Conservation (phyloP, 2,329 filamentous ascomycete genomes). For the Fusarium concolor region DNA sequence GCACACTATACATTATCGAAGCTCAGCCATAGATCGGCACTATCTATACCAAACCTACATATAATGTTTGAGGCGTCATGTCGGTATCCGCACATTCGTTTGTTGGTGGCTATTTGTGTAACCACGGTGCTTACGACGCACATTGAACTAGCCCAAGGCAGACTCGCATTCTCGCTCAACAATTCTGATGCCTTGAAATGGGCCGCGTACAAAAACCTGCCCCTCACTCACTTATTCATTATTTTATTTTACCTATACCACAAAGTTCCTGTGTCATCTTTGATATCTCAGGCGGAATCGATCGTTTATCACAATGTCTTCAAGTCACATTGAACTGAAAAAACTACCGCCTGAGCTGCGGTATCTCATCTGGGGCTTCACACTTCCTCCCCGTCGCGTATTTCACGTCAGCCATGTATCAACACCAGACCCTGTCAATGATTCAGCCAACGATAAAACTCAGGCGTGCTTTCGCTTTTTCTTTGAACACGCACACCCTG, state of each 20-base stretch:
- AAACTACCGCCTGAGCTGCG: constrained; percentile 46
- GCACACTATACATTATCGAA: constrained; percentile 61
- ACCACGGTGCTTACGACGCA: constrained; percentile 20
- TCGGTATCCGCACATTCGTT: neutral
- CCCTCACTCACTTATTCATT: neutral
- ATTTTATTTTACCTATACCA: neutral
- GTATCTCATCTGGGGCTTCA: constrained; percentile 47
- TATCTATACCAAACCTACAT: too few relatives aligned
- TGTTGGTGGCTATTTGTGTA: constrained; percentile 31
- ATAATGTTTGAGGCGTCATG: neutral
- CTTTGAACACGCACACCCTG: constrained; percentile 37
- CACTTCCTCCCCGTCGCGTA: constrained; percentile 45
- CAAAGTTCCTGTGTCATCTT: neutral
- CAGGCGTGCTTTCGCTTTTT: constrained; percentile 39
- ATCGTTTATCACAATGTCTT: constrained; percentile 19
- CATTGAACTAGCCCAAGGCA: constrained; percentile 26
- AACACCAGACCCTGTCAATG: neutral
- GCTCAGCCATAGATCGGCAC: constrained; percentile 43
- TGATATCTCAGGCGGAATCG: neutral
- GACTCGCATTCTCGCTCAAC: constrained; percentile 7
- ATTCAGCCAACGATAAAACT: neutral
- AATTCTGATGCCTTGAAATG: constrained; percentile 35
- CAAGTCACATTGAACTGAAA: constrained; percentile 14
- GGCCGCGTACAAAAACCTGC: neutral
- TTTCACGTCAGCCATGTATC: constrained; percentile 46